Percentiles rank a stretch among this genome's conserved stretches.
phyloP scores from a whole-genome alignment of 2,329 filamentous ascomycete species.

The Chaetomiaceae sp. region DNA sequence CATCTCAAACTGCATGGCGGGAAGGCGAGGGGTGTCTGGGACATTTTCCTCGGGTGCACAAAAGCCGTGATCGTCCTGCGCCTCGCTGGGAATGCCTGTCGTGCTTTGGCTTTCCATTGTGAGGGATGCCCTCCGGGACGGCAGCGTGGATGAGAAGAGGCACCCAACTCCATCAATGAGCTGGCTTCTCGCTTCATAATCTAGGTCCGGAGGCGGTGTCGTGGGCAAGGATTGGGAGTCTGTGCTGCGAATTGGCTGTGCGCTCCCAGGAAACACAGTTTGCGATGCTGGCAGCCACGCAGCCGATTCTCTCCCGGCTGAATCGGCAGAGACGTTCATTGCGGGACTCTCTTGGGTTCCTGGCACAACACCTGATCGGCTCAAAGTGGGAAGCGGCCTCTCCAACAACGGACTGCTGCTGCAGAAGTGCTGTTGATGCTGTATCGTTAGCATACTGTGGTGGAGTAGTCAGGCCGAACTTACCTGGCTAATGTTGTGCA shows the following conservation, averaged over 20 bases:
- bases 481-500: too few relatives aligned
- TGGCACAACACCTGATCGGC: neutral
- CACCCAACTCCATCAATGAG: constrained; percentile 15
- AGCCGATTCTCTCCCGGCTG: neutral
- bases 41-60: neutral
- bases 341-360: constrained; percentile 8
- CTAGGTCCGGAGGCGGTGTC: constrained; percentile 15
- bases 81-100: neutral
- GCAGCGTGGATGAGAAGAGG: constrained; percentile 8
- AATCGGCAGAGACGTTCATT: constrained; percentile 3
- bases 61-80: neutral
- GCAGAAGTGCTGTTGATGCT: too few relatives aligned
- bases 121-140: constrained; percentile 11
- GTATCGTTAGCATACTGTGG: too few relatives aligned
- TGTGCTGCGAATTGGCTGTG: neutral
- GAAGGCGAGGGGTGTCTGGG: neutral
- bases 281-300: neutral
- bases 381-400: constrained; percentile 3
- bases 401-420: neutral
- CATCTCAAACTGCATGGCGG: neutral
- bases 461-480: too few relatives aligned
- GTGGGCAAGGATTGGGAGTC: constrained; percentile 1
- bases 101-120: constrained; percentile 11
- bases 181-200: neutral
- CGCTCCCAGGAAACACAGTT: neutral